phyloP scores from a whole-genome alignment of 768 basidiomycete genomes.

The Tricholomella constricta region DNA sequence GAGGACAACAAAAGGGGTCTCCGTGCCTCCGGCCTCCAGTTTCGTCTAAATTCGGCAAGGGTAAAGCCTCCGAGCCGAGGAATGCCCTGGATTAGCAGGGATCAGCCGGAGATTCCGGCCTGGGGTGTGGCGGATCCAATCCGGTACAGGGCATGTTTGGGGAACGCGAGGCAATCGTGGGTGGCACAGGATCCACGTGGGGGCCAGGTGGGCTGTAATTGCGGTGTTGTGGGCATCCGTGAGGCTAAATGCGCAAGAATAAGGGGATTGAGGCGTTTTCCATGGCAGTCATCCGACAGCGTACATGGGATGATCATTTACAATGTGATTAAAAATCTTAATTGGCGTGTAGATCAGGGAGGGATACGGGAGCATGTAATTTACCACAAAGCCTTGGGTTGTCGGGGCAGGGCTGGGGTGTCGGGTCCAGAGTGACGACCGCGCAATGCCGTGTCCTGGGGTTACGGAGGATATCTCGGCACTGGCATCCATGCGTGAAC shows the following conservation, averaged over 20 bases:
- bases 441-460: background rate
- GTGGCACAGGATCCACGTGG: background rate
- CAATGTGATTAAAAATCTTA: too few relatives aligned
- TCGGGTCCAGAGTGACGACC: background rate
- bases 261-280: background rate
- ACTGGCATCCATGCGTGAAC: background rate
- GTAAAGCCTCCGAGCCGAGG: background rate
- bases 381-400: background rate
- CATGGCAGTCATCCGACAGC: too few relatives aligned
- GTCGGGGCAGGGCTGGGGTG: too few relatives aligned
- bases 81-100: background rate
- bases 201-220: background rate
- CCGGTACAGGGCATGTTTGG: background rate
- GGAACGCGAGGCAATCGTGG: background rate
- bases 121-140: background rate
- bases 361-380: background rate
- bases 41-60: background rate
- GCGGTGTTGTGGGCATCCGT: background rate
- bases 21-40: background rate
- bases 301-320: too few relatives aligned
- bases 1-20: background rate
- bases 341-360: too few relatives aligned
- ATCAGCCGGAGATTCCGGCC: background rate
- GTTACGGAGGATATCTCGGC: background rate
- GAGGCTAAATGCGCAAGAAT: background rate